phyloP scores from a whole-genome alignment of 306 rosid genomes.

The Argentina anserina region DNA sequence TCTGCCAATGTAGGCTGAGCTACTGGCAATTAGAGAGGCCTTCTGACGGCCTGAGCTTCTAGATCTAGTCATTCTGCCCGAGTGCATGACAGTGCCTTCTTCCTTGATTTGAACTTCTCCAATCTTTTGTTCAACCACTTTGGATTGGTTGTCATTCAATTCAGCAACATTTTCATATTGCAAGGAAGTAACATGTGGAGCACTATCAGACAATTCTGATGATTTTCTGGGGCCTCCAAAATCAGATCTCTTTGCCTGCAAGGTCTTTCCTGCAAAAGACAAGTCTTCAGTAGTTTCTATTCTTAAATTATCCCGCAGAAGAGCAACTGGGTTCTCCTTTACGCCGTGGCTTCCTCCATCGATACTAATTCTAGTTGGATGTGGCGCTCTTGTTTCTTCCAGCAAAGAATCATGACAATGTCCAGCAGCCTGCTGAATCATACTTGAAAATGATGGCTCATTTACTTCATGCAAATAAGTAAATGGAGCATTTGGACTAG shows the following conservation, averaged over 20 bases:
- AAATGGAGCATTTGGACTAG: constrained; percentile 18
- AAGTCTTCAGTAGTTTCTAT: constrained; percentile 31
- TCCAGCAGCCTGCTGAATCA: constrained; percentile 26
- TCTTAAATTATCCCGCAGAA: constrained; percentile 25
- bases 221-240: constrained; percentile 29
- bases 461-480: constrained; percentile 18
- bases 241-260: constrained; percentile 30
- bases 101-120: constrained; percentile 27
- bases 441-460: constrained; percentile 22
- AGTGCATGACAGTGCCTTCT: constrained; percentile 23
- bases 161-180: constrained; percentile 37
- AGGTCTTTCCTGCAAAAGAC: constrained; percentile 26
- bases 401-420: constrained; percentile 12
- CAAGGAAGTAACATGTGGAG: constrained; percentile 31
- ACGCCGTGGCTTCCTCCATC: constrained; percentile 25
- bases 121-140: constrained; percentile 32
- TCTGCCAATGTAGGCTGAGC: constrained; percentile 21
- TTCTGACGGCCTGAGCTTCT: constrained; percentile 33
- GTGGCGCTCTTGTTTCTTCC: constrained; percentile 27
- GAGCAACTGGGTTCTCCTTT: constrained; percentile 11
- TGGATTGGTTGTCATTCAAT: constrained; percentile 29
- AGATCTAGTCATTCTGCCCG: constrained; percentile 32
- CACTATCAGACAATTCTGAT: constrained; percentile 33
- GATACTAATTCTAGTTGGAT: constrained; percentile 18
- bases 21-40: constrained; percentile 30